phyloP scores from a whole-genome alignment of 768 basidiomycete species.

The Russula earlei region DNA sequence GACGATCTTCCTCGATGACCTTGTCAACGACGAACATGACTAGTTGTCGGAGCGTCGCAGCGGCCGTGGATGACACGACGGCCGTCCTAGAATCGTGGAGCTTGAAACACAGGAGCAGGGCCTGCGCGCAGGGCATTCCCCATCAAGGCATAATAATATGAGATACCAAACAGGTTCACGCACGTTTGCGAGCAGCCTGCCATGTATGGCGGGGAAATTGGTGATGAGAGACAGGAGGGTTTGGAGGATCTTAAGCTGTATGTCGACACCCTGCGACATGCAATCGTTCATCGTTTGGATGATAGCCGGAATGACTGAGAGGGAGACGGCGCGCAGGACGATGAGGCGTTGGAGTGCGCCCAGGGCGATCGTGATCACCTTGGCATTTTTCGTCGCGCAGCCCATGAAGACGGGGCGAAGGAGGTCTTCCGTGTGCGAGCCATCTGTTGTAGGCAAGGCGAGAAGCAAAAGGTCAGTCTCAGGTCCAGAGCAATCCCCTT shows the following conservation, averaged over 20 bases:
- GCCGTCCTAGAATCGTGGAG: conserved; percentile 92
- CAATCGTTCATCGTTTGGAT: conserved; percentile 80
- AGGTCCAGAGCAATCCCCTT: too few species aligned
- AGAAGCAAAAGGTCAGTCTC: background rate
- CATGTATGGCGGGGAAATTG: conserved; percentile 76
- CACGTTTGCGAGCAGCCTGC: conserved; percentile 72
- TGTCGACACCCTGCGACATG: conserved; percentile 91
- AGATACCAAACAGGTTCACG: conserved; percentile 23
- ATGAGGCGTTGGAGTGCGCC: conserved; percentile 89
- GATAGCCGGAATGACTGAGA: conserved; percentile 68
- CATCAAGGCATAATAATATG: background rate
- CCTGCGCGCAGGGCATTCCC: conserved; percentile 35
- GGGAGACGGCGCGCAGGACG: conserved; percentile 73
- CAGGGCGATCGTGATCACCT: conserved; percentile 87
- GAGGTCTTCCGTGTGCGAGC: conserved; percentile 70
- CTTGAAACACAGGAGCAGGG: conserved; percentile 88
- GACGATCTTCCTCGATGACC: conserved; percentile 67
- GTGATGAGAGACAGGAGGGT: conserved; percentile 87
- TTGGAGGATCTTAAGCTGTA: conserved; percentile 89
- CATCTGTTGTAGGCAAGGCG: conserved; percentile 37
- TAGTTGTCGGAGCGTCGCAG: conserved; percentile 88
- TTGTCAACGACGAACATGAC: conserved; percentile 99
- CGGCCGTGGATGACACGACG: conserved; percentile 94
- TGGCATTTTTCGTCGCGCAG: conserved; percentile 85
- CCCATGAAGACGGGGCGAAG: conserved; percentile 89